These are phyloP conservation scores for Lepidium aucheri DNA, from an alignment of 345 rosid genomes.

Conservation along the genomic window DNA sequence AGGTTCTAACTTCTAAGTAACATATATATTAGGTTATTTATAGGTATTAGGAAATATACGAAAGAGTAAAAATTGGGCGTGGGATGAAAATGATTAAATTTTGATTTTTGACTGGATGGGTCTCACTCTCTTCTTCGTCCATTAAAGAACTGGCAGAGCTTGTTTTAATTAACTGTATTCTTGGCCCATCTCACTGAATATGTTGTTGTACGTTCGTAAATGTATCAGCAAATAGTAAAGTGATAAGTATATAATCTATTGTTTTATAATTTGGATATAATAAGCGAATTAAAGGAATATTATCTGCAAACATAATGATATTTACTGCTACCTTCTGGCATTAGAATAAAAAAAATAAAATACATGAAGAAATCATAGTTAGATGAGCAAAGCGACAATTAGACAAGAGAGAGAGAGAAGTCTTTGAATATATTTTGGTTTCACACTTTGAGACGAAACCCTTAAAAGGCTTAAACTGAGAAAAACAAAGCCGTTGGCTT, in stretches of 20 bases:
- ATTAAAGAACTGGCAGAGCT: constrained; percentile 1
- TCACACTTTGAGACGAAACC: constrained; percentile 26
- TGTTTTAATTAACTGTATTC: not conserved
- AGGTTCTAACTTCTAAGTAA: too few relatives aligned
- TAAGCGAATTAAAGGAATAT: not conserved
- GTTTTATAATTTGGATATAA: not conserved
- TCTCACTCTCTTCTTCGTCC: not conserved
- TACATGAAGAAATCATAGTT: constrained; percentile 9
- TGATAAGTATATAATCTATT: not conserved
- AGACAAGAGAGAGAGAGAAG: constrained; percentile 5
- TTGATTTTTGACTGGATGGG: not conserved
- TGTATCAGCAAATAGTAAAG: not conserved
- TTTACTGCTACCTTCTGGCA: constrained; percentile 5
- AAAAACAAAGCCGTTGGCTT: constrained; percentile 26
- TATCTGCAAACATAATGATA: not conserved
- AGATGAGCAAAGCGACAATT: constrained; percentile 11
- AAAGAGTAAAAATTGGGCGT: not conserved
- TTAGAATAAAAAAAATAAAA: constrained; percentile 4
- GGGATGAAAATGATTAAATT: constrained; percentile 1
- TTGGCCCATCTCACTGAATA: constrained; percentile 12
- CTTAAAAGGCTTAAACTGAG: constrained; percentile 5
- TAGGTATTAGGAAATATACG: not conserved
- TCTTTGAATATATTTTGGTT: constrained; percentile 11
- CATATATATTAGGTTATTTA: too few relatives aligned
- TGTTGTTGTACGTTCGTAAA: not conserved